A percentile compares a stretch with the other conserved stretches of the same genome.
Conservation (phyloP, 139 green algal genomes). For the Eudorina sp. region DNA sequence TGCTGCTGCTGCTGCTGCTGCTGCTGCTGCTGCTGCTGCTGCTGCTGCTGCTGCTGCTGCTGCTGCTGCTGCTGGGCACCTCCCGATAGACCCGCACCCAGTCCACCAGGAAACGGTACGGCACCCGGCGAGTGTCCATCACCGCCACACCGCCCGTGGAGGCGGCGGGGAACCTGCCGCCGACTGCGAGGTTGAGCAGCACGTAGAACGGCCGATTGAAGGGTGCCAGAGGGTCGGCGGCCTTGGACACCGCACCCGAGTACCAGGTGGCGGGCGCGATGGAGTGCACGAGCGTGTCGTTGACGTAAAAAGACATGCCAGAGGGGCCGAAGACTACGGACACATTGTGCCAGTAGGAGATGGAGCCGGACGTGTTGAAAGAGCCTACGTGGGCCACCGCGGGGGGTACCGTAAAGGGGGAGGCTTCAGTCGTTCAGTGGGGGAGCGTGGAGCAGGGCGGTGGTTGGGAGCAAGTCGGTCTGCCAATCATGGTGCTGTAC, state of each 20-base stretch:
- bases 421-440: no score
- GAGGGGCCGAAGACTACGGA: neutral
- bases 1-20: no score
- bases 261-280: neutral
- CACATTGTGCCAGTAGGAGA: neutral
- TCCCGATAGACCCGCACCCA: constrained; percentile 11
- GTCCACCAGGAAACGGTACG: constrained; percentile 1
- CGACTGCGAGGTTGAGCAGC: constrained; percentile 26
- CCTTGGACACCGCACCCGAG: neutral
- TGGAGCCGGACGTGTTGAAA: neutral
- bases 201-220: constrained; percentile 20
- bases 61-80: neutral
- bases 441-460: no score
- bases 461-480: no score
- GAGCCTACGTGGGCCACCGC: neutral
- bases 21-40: neutral
- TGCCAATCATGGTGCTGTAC: no score
- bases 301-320: constrained; percentile 7
- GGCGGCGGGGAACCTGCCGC: neutral
- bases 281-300: neutral
- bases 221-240: neutral
- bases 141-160: neutral
- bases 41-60: neutral
- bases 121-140: neutral
- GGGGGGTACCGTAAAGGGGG: no score